phyloP scores from a whole-genome alignment of 805 yeast species.

The Hanseniaspora taiwanica region DNA sequence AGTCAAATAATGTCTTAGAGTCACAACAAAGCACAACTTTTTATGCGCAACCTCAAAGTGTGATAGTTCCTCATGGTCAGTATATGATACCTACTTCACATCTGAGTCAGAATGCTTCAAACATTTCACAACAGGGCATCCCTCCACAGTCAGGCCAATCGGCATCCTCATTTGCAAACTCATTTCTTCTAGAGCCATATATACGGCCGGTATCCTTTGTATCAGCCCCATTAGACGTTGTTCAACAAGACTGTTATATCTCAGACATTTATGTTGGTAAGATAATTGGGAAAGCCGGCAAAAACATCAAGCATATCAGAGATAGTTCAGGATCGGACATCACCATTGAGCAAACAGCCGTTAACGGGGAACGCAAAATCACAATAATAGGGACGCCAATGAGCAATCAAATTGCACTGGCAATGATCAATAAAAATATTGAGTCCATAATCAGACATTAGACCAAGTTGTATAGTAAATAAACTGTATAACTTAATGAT shows the following conservation, averaged over 20 bases:
- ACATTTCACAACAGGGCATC: too few relatives aligned
- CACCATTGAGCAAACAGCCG: conserved; percentile 42
- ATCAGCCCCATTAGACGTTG: conserved; percentile 1
- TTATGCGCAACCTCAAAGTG: too few relatives aligned
- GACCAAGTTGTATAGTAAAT: too few relatives aligned
- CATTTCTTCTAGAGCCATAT: background rate
- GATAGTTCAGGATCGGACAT: conserved; percentile 65
- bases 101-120: too few relatives aligned
- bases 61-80: background rate
- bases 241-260: conserved; percentile 55
- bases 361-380: conserved; percentile 46
- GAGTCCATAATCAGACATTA: conserved; percentile 51
- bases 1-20: too few relatives aligned
- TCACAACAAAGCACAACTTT: too few relatives aligned
- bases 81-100: background rate
- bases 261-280: conserved; percentile 73
- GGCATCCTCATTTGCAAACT: background rate
- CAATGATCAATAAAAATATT: conserved; percentile 58
- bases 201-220: background rate
- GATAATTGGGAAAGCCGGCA: conserved; percentile 78
- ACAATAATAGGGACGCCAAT: conserved; percentile 54
- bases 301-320: conserved; percentile 65
- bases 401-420: conserved; percentile 61
- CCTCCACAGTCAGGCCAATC: too few relatives aligned
- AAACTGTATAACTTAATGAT: too few relatives aligned